phyloP scores from a whole-genome alignment of 805 yeast genomes.

The Candida boidinii region DNA sequence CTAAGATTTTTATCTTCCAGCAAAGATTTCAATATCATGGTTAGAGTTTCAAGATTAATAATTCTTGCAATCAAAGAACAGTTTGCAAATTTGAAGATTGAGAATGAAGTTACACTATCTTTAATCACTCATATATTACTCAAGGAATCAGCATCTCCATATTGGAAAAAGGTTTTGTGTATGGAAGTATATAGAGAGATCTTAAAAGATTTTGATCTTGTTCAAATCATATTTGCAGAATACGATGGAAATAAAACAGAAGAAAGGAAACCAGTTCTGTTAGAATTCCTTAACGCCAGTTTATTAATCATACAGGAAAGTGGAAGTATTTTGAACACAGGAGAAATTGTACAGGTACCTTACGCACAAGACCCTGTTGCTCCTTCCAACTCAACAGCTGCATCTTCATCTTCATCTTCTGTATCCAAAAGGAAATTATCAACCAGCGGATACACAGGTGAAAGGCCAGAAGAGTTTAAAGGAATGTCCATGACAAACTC shows the following conservation, averaged over 20 bases:
- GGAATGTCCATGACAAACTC: slow-evolving; percentile 36
- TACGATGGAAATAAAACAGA: slow-evolving; percentile 47
- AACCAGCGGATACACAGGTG: too few species aligned
- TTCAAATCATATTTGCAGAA: slow-evolving; percentile 43
- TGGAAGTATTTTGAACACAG: slow-evolving; percentile 24
- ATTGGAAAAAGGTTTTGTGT: slow-evolving; percentile 70
- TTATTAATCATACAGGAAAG: slow-evolving; percentile 27
- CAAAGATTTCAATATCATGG: slow-evolving; percentile 58
- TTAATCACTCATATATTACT: slow-evolving; percentile 66
- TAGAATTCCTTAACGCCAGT: slow-evolving; percentile 42
- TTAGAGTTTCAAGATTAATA: slow-evolving; percentile 69
- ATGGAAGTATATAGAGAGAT: slow-evolving; percentile 64
- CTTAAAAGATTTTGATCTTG: slow-evolving; percentile 44
- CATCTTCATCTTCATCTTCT: slow-evolving; percentile 3
- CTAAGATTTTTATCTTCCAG: slow-evolving; percentile 53
- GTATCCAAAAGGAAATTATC: too few species aligned
- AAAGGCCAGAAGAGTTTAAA: too few species aligned
- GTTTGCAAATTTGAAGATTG: slow-evolving; percentile 55
- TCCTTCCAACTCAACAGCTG: slow-evolving; percentile 3
- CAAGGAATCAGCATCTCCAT: slow-evolving; percentile 41
- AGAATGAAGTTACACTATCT: slow-evolving; percentile 74
- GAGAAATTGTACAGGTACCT: slow-evolving; percentile 25
- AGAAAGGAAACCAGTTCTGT: slow-evolving; percentile 52
- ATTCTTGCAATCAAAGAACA: slow-evolving; percentile 54
- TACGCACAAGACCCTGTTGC: slow-evolving; percentile 7